Base-by-base conservation (phyloP, 495 filamentous ascomycete species). In the Penicillium silybi region DNA sequence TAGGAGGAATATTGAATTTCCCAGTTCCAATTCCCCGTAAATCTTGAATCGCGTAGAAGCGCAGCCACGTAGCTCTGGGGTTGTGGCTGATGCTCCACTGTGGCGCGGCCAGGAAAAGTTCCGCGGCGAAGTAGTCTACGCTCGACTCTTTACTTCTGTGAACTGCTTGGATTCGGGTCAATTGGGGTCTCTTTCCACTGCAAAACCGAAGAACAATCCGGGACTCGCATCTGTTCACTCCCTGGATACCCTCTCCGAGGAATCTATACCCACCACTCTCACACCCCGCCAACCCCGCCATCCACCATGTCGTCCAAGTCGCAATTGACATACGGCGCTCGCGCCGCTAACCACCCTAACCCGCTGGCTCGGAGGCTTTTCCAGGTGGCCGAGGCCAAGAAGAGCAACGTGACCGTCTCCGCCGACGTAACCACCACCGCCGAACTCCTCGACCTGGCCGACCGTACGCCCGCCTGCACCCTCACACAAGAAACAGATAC, bases 351-450 rank as follows among this genome's bases (percentile, higher is more conserved):
- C 46, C 75, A 78, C 59, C 67, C 72, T 25, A 78, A 77, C 53
- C 58, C 64, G 1, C 65, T 78, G 39, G 72, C 68, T 15, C 66
- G 63, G 44, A 70, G 66, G 51, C 69, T 78, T 22, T 77, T 78
- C 50, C 51, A 73, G 34, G 66, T 78, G 16, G 73, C 75, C 8
- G 72, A 75, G 46, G 62, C 65, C 52, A 78, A 78, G 58, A 71
- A 75, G 56, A 73, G 73, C 57, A 78, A 78, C 53, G 72, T 78
- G 42, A 74, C 73, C n/a, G 68, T 78, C 34, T 78, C 75, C 11
- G 75, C 75, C 18, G 75, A 78, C 38, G 70, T 78, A 29, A 76
- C 75, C 4, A 75, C 72, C 19, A 72, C 74, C 35, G 63, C 71
- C 43, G 72, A 75, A 44, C 67, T 78, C 11, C 67, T 78, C 1